Evolutionary conservation across 1,284 basidiomycete genomes (phyloP).

Genomic region (Wolfiporia cocos): DNA sequence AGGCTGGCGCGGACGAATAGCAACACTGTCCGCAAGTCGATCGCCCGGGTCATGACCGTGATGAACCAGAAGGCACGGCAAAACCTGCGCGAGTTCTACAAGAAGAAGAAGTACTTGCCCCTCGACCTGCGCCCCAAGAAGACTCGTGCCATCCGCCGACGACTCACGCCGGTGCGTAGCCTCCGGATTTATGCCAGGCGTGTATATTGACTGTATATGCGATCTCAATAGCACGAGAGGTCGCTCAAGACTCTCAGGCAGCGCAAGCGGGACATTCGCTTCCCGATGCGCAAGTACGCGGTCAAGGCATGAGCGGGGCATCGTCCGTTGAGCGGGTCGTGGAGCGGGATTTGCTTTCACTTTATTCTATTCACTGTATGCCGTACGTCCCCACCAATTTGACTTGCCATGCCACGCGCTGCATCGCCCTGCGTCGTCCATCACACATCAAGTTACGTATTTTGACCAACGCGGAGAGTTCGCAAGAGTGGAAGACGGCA

Average conservation of each 20-base stretch:
- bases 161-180: conserved; percentile 77
- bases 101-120: conserved; percentile 94
- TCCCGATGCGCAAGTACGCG: conserved; percentile 82
- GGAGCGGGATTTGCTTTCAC: conserved; percentile 24
- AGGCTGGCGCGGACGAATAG: conserved; percentile 37
- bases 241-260: conserved; percentile 85
- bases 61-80: conserved; percentile 98
- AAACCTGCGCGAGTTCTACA: conserved; percentile 98
- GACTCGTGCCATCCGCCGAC: conserved; percentile 97
- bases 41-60: conserved; percentile 97
- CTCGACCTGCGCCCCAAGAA: conserved; percentile 98
- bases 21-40: conserved; percentile 96
- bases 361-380: conserved; percentile 32
- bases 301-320: conserved; percentile 60
- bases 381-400: conserved; percentile 31
- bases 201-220: conserved; percentile 11
- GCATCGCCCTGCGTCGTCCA: conserved; percentile 8
- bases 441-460: no score
- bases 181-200: background rate
- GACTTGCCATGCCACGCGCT: conserved; percentile 28
- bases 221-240: conserved; percentile 79
- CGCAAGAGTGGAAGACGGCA: no score
- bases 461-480: no score
- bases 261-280: conserved; percentile 91
- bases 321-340: conserved; percentile 11